Conservation (phyloP, 345 rosid genomes). For the Bruguiera gymnorhiza region DNA sequence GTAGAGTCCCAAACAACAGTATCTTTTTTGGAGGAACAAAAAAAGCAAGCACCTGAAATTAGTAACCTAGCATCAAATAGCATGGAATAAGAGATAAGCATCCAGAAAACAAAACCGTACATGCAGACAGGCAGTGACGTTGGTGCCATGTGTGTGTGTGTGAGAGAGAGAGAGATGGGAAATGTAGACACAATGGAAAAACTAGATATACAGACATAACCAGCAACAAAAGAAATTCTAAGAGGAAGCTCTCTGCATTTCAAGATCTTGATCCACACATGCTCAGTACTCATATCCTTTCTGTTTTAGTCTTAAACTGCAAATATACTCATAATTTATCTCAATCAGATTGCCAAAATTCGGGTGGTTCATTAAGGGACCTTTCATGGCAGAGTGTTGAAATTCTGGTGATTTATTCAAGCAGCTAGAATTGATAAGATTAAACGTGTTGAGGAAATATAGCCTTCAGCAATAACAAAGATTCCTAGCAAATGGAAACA, state of each 20-base stretch:
- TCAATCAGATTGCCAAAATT: not conserved
- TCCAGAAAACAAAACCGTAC: not conserved
- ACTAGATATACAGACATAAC: not conserved
- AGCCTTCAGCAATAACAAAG: too few relatives aligned
- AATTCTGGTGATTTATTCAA: not conserved
- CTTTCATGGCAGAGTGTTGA: not conserved
- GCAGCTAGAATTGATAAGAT: not conserved
- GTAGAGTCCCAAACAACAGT: not conserved
- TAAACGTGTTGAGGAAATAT: not conserved
- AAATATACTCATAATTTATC: too few relatives aligned
- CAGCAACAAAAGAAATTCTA: not conserved
- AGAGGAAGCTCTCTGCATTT: not conserved
- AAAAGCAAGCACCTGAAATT: not conserved
- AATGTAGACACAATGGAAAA: not conserved
- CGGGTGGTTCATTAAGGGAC: not conserved
- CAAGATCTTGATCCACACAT: not conserved
- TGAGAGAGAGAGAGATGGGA: not conserved
- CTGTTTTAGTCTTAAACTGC: too few relatives aligned
- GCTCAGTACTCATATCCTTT: too few relatives aligned
- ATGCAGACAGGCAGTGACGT: not conserved
- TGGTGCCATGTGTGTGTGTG: too few relatives aligned
- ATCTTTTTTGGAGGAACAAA: not conserved
- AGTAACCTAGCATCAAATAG: not conserved
- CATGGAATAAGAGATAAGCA: slow-evolving; percentile 1
- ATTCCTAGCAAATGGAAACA: too few relatives aligned